phyloP scores from a whole-genome alignment of 495 filamentous ascomycete genomes.

The Diplogelasinospora grovesii region DNA sequence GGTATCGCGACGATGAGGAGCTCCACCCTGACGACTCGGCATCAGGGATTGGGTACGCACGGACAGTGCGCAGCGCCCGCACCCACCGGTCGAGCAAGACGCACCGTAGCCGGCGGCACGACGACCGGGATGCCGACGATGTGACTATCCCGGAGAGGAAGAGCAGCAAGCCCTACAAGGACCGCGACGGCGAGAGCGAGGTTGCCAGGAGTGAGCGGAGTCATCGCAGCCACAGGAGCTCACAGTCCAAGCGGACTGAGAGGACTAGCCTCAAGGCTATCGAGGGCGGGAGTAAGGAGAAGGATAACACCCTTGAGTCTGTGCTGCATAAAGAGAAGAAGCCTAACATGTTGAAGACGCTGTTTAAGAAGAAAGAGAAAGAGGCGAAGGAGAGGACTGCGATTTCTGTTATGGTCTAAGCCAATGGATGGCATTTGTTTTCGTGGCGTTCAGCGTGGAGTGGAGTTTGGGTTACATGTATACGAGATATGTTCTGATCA shows the following conservation, averaged over 20 bases:
- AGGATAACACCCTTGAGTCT: conserved; percentile 18
- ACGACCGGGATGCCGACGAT: conserved; percentile 13
- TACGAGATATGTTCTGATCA: no score
- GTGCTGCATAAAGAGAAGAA: conserved; percentile 29
- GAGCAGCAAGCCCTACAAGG: conserved; percentile 23
- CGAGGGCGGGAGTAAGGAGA: conserved; percentile 26
- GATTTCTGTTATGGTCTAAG: conserved; percentile 4
- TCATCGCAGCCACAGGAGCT: conserved; percentile 10
- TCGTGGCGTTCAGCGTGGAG: no score
- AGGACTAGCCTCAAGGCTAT: conserved; percentile 25
- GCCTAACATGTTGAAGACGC: conserved; percentile 42
- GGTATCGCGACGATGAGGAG: conserved; percentile 20
- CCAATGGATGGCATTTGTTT: no score
- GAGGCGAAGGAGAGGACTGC: conserved; percentile 18
- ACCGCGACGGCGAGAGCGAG: conserved; percentile 7
- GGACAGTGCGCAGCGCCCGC: no score
- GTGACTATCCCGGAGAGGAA: conserved; percentile 21
- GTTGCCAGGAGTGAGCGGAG: conserved; percentile 25
- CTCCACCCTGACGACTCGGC: conserved; percentile 25
- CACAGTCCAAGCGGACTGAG: conserved; percentile 21
- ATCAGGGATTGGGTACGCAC: conserved; percentile 16
- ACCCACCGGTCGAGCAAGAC: conserved; percentile 10
- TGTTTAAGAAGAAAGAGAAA: conserved; percentile 47
- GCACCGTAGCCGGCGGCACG: conserved; percentile 19
- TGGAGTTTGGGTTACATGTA: no score